A percentile compares a stretch with the other conserved stretches of the same genome.
Conservation (phyloP, 2,329 filamentous ascomycete species). For the Alternaria ethzedia region DNA sequence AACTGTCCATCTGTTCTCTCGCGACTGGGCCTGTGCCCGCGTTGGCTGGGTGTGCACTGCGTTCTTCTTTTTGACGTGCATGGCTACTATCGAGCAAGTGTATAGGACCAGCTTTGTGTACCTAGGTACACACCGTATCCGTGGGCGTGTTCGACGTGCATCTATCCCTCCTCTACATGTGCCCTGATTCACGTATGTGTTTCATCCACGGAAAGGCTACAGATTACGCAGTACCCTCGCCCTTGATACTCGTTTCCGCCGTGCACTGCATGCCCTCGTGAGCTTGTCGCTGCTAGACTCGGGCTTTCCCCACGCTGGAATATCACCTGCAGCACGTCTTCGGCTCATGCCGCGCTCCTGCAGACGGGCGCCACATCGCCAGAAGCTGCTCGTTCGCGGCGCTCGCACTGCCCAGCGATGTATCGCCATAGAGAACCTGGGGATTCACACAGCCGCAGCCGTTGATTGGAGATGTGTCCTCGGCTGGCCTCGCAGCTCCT, state of each 20-base stretch:
- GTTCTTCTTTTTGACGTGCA: background rate
- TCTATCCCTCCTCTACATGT: background rate
- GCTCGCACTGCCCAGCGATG: conserved; percentile 11
- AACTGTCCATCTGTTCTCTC: conserved; percentile 10
- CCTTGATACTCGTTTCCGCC: background rate
- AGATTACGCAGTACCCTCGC: background rate
- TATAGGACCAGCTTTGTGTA: background rate
- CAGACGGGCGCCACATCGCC: conserved; percentile 30
- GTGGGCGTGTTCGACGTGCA: background rate
- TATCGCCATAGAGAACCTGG: conserved; percentile 21
- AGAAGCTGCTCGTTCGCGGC: conserved; percentile 25
- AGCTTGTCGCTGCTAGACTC: background rate
- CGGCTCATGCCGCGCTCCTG: conserved; percentile 26
- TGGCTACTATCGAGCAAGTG: background rate
- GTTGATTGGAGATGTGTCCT: conserved; percentile 40
- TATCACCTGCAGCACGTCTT: conserved; percentile 18
- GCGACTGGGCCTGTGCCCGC: background rate
- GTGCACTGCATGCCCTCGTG: background rate
- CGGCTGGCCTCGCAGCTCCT: conserved; percentile 32
- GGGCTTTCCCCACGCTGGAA: conserved; percentile 7
- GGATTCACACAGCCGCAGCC: conserved; percentile 17
- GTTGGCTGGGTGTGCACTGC: background rate
- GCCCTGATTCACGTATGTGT: background rate
- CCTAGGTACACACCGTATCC: background rate
- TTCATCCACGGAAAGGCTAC: background rate